Evolutionary conservation across 2,329 filamentous ascomycete genomes (phyloP).

Genomic region (Stemphylium lycopersici): DNA sequence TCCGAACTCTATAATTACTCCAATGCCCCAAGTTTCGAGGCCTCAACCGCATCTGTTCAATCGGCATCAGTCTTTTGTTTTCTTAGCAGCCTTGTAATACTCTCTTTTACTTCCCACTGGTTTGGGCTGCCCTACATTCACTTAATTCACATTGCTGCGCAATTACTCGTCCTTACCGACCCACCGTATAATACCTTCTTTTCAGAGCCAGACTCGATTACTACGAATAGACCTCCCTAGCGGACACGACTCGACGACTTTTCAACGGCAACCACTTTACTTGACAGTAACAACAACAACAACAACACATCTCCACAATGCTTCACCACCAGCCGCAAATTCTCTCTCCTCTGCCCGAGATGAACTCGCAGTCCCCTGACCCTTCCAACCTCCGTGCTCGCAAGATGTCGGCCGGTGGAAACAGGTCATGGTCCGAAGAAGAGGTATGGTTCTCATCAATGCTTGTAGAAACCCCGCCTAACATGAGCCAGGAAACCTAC

Average conservation of each 20-base stretch:
- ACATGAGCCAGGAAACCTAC: conserved; percentile 72
- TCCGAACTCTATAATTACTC: conserved; percentile 45
- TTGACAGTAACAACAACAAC: conserved; percentile 47
- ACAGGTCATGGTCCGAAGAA: conserved; percentile 83
- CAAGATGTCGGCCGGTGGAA: conserved; percentile 74
- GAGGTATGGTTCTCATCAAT: conserved; percentile 63
- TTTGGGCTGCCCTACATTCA: conserved; percentile 60
- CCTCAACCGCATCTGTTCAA: conserved; percentile 48
- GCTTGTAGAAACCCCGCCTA: conserved; percentile 8
- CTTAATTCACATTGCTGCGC: conserved; percentile 55
- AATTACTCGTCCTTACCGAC: conserved; percentile 43
- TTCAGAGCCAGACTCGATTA: conserved; percentile 47
- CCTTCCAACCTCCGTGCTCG: conserved; percentile 66
- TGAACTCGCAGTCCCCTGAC: conserved; percentile 38
- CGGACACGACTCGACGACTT: conserved; percentile 35
- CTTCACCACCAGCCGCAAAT: conserved; percentile 49
- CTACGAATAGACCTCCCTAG: conserved; percentile 55
- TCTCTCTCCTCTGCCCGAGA: conserved; percentile 47
- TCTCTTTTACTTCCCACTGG: conserved; percentile 61
- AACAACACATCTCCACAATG: conserved; percentile 28
- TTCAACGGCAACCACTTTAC: not conserved
- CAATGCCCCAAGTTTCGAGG: conserved; percentile 47
- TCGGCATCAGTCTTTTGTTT: conserved; percentile 48
- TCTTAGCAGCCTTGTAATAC: conserved; percentile 52
- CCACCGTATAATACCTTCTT: conserved; percentile 47